A percentile compares a stretch with the other conserved stretches of the same genome.
These are phyloP conservation scores for Microbotryum lychnidis-dioicae DNA, from an alignment of 1,284 basidiomycete species.

Conservation along the genomic window DNA sequence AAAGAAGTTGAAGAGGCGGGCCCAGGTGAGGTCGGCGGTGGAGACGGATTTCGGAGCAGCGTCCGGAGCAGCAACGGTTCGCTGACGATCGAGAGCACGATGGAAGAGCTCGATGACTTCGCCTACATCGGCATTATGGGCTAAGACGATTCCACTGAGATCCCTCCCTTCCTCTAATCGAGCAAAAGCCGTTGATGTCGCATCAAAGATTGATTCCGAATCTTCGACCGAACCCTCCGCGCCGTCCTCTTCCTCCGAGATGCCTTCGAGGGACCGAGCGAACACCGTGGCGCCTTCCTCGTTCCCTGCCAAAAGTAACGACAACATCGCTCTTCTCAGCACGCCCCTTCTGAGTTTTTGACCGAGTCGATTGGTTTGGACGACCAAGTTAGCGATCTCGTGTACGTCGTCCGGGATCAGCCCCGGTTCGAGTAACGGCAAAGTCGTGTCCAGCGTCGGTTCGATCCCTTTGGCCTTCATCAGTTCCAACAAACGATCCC, in stretches of 20 bases:
- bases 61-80: background rate
- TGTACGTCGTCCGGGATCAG: constrained; percentile 12
- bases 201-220: background rate
- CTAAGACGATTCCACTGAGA: no score
- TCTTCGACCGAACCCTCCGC: background rate
- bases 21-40: background rate
- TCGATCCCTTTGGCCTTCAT: constrained; percentile 5
- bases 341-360: background rate
- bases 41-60: background rate
- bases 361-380: constrained; percentile 8
- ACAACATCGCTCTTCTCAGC: constrained; percentile 9
- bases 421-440: constrained; percentile 10
- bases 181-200: no score
- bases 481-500: background rate
- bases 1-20: background rate
- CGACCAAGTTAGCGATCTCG: constrained; percentile 3
- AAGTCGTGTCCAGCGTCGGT: constrained; percentile 6
- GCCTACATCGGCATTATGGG: background rate
- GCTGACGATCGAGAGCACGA: background rate
- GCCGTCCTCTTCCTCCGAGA: background rate
- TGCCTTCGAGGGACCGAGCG: background rate
- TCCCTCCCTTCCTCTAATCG: no score
- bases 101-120: background rate
- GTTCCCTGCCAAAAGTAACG: background rate
- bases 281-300: background rate